These are phyloP conservation scores for Helenozyma baotianmanensis DNA, from an alignment of 805 yeast species.

Conservation along the genomic window DNA sequence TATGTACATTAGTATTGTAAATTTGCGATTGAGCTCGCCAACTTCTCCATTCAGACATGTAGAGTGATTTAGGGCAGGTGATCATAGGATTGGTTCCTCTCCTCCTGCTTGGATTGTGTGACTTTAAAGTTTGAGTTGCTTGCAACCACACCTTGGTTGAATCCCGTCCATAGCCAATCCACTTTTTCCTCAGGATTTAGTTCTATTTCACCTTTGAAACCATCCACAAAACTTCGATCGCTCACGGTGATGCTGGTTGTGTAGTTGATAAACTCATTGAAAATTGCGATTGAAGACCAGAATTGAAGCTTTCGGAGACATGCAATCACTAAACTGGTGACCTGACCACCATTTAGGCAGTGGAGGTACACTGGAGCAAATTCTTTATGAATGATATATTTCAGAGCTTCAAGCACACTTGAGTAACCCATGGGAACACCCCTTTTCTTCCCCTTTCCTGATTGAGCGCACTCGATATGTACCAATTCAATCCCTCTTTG, in stretches of 20 bases:
- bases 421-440: slow-evolving; percentile 75
- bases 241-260: slow-evolving; percentile 74
- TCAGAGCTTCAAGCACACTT: slow-evolving; percentile 57
- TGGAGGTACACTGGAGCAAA: slow-evolving; percentile 75
- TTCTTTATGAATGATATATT: slow-evolving; percentile 52
- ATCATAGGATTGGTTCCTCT: background rate
- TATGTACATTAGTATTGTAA: too few relatives aligned
- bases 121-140: slow-evolving; percentile 50
- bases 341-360: slow-evolving; percentile 86
- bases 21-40: too few relatives aligned
- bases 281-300: slow-evolving; percentile 87
- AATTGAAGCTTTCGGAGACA: slow-evolving; percentile 76
- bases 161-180: slow-evolving; percentile 64
- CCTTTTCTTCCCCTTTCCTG: slow-evolving; percentile 76
- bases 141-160: slow-evolving; percentile 52
- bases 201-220: slow-evolving; percentile 61
- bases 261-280: slow-evolving; percentile 76
- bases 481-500: slow-evolving; percentile 53
- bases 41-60: too few relatives aligned
- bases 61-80: too few relatives aligned
- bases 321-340: slow-evolving; percentile 79
- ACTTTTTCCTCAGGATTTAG: slow-evolving; percentile 44
- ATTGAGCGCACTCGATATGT: slow-evolving; percentile 63
- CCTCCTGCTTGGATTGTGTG: slow-evolving; percentile 16
- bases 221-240: slow-evolving; percentile 80